Percentiles rank a stretch among this genome's conserved stretches.
Conservation (phyloP, 306 rosid species). For the Vigna nakashimae region DNA sequence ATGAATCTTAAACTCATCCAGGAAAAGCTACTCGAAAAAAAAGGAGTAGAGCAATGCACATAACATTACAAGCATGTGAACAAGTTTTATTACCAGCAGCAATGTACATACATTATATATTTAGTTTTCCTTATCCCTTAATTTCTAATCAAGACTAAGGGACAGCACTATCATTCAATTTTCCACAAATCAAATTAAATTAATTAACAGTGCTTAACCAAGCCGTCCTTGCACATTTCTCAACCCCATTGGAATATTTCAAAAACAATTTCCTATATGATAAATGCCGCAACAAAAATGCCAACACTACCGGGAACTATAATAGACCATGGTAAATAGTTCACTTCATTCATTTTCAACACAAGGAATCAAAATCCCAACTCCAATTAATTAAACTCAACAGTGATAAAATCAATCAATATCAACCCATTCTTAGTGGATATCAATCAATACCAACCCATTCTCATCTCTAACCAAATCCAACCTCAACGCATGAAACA, state of each 20-base stretch:
- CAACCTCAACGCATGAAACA: neutral
- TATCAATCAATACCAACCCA: no score
- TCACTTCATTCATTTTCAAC: neutral
- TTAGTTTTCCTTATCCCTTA: neutral
- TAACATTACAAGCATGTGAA: neutral
- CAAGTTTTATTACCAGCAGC: neutral
- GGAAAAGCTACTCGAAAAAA: neutral
- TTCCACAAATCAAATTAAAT: neutral
- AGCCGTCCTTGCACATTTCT: neutral
- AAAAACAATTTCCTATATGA: neutral
- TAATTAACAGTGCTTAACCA: neutral
- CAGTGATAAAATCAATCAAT: neutral
- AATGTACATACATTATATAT: no score
- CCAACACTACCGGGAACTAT: neutral
- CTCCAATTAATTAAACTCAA: neutral
- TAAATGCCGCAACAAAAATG: neutral
- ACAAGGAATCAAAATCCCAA: neutral
- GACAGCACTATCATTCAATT: neutral
- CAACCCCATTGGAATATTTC: neutral
- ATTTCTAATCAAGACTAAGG: no score
- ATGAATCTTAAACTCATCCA: neutral
- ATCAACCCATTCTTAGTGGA: no score
- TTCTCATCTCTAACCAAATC: neutral
- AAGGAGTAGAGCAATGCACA: neutral
- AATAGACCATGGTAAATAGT: neutral